phyloP scores from a whole-genome alignment of 176 grass and related monocot species.

The Typha latifolia region DNA sequence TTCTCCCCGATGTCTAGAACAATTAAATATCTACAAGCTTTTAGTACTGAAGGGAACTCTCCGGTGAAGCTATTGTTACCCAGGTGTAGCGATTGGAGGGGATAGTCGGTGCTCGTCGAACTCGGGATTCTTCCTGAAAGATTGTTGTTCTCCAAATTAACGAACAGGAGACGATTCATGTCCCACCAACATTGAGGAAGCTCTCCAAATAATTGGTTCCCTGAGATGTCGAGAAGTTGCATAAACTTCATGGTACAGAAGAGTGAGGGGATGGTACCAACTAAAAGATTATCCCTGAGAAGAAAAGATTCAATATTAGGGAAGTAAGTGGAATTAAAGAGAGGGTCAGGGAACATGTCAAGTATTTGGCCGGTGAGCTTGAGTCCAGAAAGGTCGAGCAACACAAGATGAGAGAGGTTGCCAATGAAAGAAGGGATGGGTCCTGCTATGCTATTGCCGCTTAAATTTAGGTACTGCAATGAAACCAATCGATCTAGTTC shows the following conservation, averaged over 20 bases:
- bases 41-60: constrained; percentile 19
- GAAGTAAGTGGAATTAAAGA: not conserved
- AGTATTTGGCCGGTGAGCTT: constrained; percentile 10
- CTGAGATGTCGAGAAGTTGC: constrained; percentile 53
- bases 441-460: constrained; percentile 15
- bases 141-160: too few species aligned
- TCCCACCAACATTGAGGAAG: constrained; percentile 54
- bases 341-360: constrained; percentile 11
- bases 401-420: constrained; percentile 8
- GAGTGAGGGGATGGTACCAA: constrained; percentile 28
- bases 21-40: constrained; percentile 14
- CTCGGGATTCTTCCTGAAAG: constrained; percentile 47
- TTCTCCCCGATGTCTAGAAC: constrained; percentile 54
- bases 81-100: constrained; percentile 54
- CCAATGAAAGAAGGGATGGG: constrained; percentile 20
- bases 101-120: not conserved
- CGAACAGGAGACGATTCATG: constrained; percentile 25
- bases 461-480: constrained; percentile 14
- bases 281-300: constrained; percentile 31
- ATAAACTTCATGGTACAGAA: constrained; percentile 41
- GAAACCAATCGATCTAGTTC: constrained; percentile 2
- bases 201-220: constrained; percentile 48
- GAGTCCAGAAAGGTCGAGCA: constrained; percentile 26
- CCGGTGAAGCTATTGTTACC: constrained; percentile 40
- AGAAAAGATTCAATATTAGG: constrained; percentile 2